A percentile compares a stretch with the other conserved stretches of the same genome.
phyloP scores from a whole-genome alignment of 2,329 filamentous ascomycete genomes.

The Trichoderma polysporum region DNA sequence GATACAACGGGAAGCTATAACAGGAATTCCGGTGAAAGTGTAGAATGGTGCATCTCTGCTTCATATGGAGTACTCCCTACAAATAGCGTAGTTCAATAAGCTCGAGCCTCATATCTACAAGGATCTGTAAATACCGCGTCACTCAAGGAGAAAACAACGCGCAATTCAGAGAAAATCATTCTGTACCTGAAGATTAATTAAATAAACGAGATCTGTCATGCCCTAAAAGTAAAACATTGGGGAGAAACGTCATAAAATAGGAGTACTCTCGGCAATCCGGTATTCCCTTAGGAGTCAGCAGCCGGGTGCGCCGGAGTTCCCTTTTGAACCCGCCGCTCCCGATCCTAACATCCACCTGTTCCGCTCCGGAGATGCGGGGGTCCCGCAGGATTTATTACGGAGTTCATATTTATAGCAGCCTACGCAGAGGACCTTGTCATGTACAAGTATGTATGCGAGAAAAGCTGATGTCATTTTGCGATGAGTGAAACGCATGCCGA shows the following conservation, averaged over 20 bases:
- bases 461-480: not conserved
- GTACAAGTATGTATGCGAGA: not conserved
- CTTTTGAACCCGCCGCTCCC: not conserved
- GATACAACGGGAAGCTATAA: too few species aligned
- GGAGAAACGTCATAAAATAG: not conserved
- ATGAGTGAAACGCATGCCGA: not conserved
- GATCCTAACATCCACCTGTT: slow-evolving; percentile 6
- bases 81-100: too few species aligned
- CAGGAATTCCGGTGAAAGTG: too few species aligned
- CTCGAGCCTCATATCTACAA: too few species aligned
- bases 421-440: not conserved
- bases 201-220: not conserved
- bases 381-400: not conserved
- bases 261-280: slow-evolving; percentile 2
- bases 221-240: not conserved
- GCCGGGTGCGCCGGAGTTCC: slow-evolving; percentile 5
- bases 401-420: not conserved
- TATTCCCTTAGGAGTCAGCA: not conserved
- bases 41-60: too few species aligned
- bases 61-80: too few species aligned
- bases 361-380: slow-evolving; percentile 2
- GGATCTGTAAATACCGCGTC: not conserved
- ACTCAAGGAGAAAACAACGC: not conserved
- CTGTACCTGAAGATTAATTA: not conserved
- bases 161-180: not conserved